phyloP scores from a whole-genome alignment of 2,329 filamentous ascomycete genomes.

The Seiridium cupressi region DNA sequence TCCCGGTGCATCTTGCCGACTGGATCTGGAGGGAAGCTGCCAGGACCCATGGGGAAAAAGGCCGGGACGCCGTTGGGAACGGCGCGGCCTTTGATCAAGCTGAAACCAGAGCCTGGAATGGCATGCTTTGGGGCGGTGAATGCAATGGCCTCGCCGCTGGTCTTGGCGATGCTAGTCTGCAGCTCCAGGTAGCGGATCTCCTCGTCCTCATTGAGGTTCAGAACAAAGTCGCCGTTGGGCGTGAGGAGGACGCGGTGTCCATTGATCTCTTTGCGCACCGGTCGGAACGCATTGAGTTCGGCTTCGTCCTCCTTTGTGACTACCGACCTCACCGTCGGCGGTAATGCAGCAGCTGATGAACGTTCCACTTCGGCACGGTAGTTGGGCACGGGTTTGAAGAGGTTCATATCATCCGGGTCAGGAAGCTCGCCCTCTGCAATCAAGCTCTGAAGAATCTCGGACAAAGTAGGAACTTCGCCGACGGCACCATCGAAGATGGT shows the following conservation, averaged over 20 bases:
- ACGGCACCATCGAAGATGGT: constrained; percentile 27
- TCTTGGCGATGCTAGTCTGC: constrained; percentile 55
- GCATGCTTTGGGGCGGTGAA: constrained; percentile 57
- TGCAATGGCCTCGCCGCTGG: constrained; percentile 50
- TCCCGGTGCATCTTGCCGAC: constrained; percentile 65
- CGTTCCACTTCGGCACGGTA: constrained; percentile 31
- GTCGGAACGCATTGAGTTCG: constrained; percentile 51
- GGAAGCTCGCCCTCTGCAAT: constrained; percentile 30
- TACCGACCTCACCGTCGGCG: constrained; percentile 41
- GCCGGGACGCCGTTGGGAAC: constrained; percentile 63
- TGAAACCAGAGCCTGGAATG: constrained; percentile 52
- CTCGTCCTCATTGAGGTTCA: constrained; percentile 66
- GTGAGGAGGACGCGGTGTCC: constrained; percentile 70
- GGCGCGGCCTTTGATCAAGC: constrained; percentile 61
- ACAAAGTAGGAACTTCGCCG: constrained; percentile 27
- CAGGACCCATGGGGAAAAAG: constrained; percentile 53
- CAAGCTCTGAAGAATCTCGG: constrained; percentile 36
- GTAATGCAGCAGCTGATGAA: constrained; percentile 26
- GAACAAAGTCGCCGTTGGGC: constrained; percentile 73
- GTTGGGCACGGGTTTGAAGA: constrained; percentile 36
- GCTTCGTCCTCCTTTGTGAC: constrained; percentile 55
- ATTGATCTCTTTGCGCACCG: constrained; percentile 62
- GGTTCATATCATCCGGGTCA: constrained; percentile 33
- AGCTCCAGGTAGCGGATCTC: constrained; percentile 70
- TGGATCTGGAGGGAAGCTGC: constrained; percentile 52